Percentiles rank a stretch among this genome's conserved stretches.
These are phyloP conservation scores for Orbilia blumenaviensis DNA, from an alignment of 2,329 filamentous ascomycete species.

Conservation along the genomic window DNA sequence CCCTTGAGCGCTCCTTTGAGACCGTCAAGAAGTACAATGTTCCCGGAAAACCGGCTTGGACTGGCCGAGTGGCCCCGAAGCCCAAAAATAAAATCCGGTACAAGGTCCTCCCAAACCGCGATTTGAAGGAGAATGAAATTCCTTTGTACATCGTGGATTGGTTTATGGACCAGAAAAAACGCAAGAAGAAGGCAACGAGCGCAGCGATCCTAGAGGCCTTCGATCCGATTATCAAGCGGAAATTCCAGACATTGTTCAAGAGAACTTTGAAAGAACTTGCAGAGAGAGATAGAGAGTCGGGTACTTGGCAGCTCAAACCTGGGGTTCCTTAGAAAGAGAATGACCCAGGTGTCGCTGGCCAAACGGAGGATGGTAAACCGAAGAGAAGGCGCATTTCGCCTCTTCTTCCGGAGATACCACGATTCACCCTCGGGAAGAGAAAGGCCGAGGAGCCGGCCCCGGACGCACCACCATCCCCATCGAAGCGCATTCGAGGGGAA, in stretches of 20 bases:
- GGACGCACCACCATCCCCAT: too few relatives aligned
- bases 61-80: slow-evolving; percentile 74
- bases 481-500: too few relatives aligned
- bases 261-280: slow-evolving; percentile 80
- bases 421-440: too few relatives aligned
- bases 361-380: too few relatives aligned
- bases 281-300: too few relatives aligned
- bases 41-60: slow-evolving; percentile 86
- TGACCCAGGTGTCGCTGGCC: too few relatives aligned
- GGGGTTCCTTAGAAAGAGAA: too few relatives aligned
- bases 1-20: slow-evolving; percentile 77
- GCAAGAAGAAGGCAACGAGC: slow-evolving; percentile 58
- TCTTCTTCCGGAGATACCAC: too few relatives aligned
- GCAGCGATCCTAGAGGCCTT: slow-evolving; percentile 69
- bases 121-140: slow-evolving; percentile 62
- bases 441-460: too few relatives aligned
- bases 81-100: slow-evolving; percentile 68
- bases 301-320: too few relatives aligned
- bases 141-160: slow-evolving; percentile 60
- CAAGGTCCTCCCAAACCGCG: slow-evolving; percentile 71
- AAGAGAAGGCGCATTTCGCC: too few relatives aligned
- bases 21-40: slow-evolving; percentile 77
- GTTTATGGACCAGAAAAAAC: slow-evolving; percentile 3
- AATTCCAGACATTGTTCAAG: slow-evolving; percentile 81
- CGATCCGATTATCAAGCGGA: slow-evolving; percentile 78